phyloP scores from a whole-genome alignment of 352 stramenopile genomes.

The Phytophthora cajani region DNA sequence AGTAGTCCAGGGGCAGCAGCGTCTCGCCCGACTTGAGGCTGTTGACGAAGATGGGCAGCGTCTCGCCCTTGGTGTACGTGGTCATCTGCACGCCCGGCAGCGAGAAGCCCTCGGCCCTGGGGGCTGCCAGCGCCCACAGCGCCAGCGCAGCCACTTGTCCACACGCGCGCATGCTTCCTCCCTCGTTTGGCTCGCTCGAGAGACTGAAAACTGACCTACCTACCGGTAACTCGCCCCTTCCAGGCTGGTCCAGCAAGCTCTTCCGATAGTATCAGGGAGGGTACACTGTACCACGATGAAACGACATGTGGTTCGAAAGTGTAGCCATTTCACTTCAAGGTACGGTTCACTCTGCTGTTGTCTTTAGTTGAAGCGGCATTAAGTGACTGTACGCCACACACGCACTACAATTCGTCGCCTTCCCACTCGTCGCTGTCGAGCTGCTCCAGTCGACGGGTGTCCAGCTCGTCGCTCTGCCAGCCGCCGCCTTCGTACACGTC shows the following conservation, averaged over 20 bases:
- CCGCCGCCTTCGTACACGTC: conserved; percentile 53
- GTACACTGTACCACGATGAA: not conserved
- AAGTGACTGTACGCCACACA: not conserved
- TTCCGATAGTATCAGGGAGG: not conserved
- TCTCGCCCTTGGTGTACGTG: conserved; percentile 86
- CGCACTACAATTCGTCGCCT: conserved; percentile 58
- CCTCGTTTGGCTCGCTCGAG: not conserved
- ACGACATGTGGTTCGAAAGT: not conserved
- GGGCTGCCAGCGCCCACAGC: conserved; percentile 16
- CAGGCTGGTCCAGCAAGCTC: not conserved
- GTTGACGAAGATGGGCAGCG: conserved; percentile 94
- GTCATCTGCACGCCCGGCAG: conserved; percentile 90
- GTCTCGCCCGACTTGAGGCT: conserved; percentile 95
- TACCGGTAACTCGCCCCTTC: not conserved
- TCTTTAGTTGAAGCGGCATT: not conserved
- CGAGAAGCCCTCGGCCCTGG: conserved; percentile 54
- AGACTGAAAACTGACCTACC: not conserved
- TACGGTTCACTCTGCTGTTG: not conserved
- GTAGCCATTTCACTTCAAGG: not conserved
- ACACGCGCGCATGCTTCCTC: conserved; percentile 27
- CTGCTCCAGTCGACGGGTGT: conserved; percentile 25
- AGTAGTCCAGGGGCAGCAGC: conserved; percentile 97
- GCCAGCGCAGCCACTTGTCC: conserved; percentile 37
- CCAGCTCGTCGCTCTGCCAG: conserved; percentile 34
- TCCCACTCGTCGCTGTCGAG: conserved; percentile 62